phyloP scores from a whole-genome alignment of 495 filamentous ascomycete species.

The Parathielavia hyrcaniae region DNA sequence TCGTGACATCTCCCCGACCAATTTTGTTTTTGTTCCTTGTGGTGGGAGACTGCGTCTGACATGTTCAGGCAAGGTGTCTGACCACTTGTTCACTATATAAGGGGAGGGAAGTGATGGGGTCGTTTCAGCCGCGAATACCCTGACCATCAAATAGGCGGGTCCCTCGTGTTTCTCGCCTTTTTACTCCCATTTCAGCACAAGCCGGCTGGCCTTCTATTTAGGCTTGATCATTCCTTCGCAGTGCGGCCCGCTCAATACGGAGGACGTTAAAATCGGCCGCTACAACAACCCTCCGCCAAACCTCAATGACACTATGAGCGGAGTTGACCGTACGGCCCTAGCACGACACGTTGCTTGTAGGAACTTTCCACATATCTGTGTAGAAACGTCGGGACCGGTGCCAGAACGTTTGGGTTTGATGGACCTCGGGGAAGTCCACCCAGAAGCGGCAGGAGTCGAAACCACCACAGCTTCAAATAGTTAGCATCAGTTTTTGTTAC shows the following conservation, averaged over 20 bases:
- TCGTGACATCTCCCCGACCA: no score
- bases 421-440: neutral
- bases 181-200: neutral
- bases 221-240: neutral
- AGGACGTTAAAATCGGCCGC: slow-evolving; percentile 8
- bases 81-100: no score
- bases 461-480: neutral
- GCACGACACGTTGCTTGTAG: slow-evolving; percentile 3
- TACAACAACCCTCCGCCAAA: slow-evolving; percentile 7
- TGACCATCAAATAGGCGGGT: neutral
- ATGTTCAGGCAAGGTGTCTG: no score
- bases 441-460: slow-evolving; percentile 1
- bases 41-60: no score
- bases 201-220: neutral
- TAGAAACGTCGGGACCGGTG: neutral
- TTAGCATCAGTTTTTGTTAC: neutral
- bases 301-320: slow-evolving; percentile 5
- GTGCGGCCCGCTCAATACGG: neutral
- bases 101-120: no score
- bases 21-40: no score
- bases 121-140: no score
- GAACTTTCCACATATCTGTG: neutral
- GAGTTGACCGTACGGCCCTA: slow-evolving; percentile 3
- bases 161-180: slow-evolving; percentile 3
- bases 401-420: neutral